These are phyloP conservation scores for Casuarina cunninghamiana DNA, from an alignment of 306 rosid genomes.

Conservation along the genomic window DNA sequence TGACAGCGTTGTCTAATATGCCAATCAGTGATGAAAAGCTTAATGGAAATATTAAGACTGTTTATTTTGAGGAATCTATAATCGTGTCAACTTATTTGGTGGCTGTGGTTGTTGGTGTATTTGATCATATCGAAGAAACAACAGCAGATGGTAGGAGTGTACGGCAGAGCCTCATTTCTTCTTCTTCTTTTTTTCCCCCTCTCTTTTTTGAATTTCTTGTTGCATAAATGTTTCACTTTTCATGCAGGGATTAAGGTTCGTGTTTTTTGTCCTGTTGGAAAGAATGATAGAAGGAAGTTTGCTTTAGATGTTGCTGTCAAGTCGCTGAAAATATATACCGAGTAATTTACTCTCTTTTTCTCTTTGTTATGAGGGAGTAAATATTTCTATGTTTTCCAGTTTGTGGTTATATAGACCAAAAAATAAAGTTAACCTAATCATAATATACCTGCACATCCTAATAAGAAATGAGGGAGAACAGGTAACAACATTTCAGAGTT, in stretches of 20 bases:
- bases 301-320: constrained; percentile 55
- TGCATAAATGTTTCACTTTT: neutral
- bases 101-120: constrained; percentile 56
- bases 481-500: neutral
- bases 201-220: neutral
- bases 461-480: neutral
- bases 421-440: neutral
- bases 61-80: constrained; percentile 57
- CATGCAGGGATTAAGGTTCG: constrained; percentile 53
- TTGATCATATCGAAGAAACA: constrained; percentile 54
- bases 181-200: neutral
- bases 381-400: neutral
- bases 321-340: constrained; percentile 43
- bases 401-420: neutral
- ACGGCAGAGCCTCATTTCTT: neutral
- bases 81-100: constrained; percentile 71
- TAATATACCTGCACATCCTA: neutral
- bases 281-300: constrained; percentile 48
- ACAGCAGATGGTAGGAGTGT: constrained; percentile 41
- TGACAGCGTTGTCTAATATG: constrained; percentile 69
- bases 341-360: constrained; percentile 28
- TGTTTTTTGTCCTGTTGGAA: constrained; percentile 56
- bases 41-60: constrained; percentile 44
- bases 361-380: neutral
- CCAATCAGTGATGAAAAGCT: constrained; percentile 48